Percentiles rank a stretch among this genome's conserved stretches.
Evolutionary conservation across 495 filamentous ascomycete species (phyloP).

Genomic region (Penicillium paxilli): DNA sequence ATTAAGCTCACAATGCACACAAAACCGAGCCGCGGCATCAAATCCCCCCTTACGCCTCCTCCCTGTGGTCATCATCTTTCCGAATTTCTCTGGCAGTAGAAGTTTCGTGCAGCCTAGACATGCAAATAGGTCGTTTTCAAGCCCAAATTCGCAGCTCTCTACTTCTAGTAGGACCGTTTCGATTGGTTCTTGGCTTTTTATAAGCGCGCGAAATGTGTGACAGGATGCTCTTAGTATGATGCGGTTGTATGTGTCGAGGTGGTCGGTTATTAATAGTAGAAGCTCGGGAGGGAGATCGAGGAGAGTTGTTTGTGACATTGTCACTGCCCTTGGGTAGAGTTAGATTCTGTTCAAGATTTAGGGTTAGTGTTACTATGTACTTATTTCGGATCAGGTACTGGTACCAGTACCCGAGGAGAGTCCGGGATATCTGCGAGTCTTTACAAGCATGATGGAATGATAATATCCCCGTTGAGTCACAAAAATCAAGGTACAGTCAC

Average conservation of each 20-base stretch:
- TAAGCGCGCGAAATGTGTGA: not conserved
- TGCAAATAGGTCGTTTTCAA: conserved; percentile 7
- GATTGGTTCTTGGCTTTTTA: conserved; percentile 5
- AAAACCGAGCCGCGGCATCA: not conserved
- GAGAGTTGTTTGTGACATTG: not conserved
- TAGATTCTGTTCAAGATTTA: too few species aligned
- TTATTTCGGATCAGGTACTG: too few species aligned
- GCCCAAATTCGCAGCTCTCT: not conserved
- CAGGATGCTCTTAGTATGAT: not conserved
- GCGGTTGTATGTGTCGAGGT: not conserved
- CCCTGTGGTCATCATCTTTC: conserved; percentile 5
- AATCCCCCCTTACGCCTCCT: conserved; percentile 3
- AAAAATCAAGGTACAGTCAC: too few species aligned
- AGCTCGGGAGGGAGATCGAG: not conserved
- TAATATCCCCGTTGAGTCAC: not conserved
- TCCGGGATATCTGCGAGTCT: too few species aligned
- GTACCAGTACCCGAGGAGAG: too few species aligned
- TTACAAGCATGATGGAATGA: too few species aligned
- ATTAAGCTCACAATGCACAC: conserved; percentile 8
- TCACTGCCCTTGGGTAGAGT: too few species aligned
- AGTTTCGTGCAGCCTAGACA: conserved; percentile 7
- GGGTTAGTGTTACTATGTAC: too few species aligned
- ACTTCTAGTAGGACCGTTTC: conserved; percentile 2
- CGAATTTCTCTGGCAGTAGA: conserved; percentile 7
- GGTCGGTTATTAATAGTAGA: not conserved